Evolutionary conservation across 1,139 yeast genomes (phyloP).

Genomic region (Trichomonascaceae sp.): DNA sequence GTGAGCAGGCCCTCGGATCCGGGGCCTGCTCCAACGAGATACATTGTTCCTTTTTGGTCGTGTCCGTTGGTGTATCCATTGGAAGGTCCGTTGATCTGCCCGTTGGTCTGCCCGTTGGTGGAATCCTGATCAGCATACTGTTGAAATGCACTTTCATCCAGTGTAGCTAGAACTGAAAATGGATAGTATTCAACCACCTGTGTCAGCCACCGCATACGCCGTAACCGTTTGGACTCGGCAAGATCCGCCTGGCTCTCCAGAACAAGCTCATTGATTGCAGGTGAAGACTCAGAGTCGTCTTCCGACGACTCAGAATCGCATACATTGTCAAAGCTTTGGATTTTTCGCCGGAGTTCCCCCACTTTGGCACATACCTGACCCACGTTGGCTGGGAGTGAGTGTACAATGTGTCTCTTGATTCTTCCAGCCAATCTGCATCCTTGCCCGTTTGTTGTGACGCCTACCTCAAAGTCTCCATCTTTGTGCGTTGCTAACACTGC

Average conservation of each 20-base stretch:
- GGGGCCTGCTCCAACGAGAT: constrained; percentile 84
- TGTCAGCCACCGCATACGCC: constrained; percentile 71
- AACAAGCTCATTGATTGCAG: constrained; percentile 47
- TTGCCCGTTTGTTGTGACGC: constrained; percentile 77
- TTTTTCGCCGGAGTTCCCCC: constrained; percentile 47
- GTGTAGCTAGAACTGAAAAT: constrained; percentile 41
- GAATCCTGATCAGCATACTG: constrained; percentile 1
- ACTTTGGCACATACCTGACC: constrained; percentile 56
- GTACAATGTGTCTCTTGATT: constrained; percentile 56
- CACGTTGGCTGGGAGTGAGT: constrained; percentile 53
- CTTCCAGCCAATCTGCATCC: constrained; percentile 82
- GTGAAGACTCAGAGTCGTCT: constrained; percentile 54
- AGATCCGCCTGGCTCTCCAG: constrained; percentile 33
- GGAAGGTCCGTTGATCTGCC: constrained; percentile 37
- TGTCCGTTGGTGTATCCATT: not conserved
- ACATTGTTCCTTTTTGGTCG: not conserved
- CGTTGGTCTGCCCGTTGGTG: constrained; percentile 20
- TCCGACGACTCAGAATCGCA: constrained; percentile 40
- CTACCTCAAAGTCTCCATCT: constrained; percentile 68
- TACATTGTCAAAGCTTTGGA: constrained; percentile 39
- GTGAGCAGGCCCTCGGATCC: constrained; percentile 78
- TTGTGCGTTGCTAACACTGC: constrained; percentile 58
- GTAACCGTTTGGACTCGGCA: constrained; percentile 33
- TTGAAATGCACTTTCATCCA: constrained; percentile 28
- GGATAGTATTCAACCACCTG: constrained; percentile 92